phyloP scores from a whole-genome alignment of 2,329 filamentous ascomycete genomes.

The Penicillium sp. region DNA sequence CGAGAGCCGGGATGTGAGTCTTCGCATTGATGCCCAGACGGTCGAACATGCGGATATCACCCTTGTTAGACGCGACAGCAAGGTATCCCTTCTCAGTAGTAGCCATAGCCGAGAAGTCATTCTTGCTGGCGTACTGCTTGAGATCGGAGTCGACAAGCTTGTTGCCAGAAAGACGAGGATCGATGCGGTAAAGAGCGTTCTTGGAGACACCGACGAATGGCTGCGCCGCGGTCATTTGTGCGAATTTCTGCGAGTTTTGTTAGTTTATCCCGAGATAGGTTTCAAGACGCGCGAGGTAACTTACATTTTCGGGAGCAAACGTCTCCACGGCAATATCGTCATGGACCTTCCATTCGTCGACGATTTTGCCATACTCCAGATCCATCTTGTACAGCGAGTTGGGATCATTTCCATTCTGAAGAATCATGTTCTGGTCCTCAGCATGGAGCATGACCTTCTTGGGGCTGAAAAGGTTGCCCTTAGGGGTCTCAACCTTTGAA shows the following conservation, averaged over 20 bases:
- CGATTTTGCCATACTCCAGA: constrained; percentile 93
- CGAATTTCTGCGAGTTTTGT: constrained; percentile 68
- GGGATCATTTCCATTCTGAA: constrained; percentile 79
- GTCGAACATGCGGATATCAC: constrained; percentile 95
- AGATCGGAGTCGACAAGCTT: constrained; percentile 91
- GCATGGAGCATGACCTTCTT: constrained; percentile 97
- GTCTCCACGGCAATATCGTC: constrained; percentile 91
- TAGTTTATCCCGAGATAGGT: constrained; percentile 23
- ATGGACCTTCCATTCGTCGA: constrained; percentile 98
- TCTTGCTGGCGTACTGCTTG: constrained; percentile 96
- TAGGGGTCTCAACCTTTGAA: constrained; percentile 87
- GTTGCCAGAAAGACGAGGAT: constrained; percentile 83
- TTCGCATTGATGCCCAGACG: constrained; percentile 96
- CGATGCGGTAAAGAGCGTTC: constrained; percentile 90
- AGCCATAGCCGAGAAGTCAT: constrained; percentile 90
- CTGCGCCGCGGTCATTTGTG: constrained; percentile 93
- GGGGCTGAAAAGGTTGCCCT: constrained; percentile 83
- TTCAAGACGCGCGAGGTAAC: constrained; percentile 21
- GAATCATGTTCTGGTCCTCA: constrained; percentile 83
- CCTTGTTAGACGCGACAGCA: constrained; percentile 95
- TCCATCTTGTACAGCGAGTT: constrained; percentile 97
- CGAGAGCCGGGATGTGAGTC: constrained; percentile 91
- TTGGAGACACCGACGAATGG: constrained; percentile 91
- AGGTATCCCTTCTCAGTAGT: constrained; percentile 97
- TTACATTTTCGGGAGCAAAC: constrained; percentile 83